Evolutionary conservation across 495 filamentous ascomycete species (phyloP).

Genomic region (Aspergillus baeticus): DNA sequence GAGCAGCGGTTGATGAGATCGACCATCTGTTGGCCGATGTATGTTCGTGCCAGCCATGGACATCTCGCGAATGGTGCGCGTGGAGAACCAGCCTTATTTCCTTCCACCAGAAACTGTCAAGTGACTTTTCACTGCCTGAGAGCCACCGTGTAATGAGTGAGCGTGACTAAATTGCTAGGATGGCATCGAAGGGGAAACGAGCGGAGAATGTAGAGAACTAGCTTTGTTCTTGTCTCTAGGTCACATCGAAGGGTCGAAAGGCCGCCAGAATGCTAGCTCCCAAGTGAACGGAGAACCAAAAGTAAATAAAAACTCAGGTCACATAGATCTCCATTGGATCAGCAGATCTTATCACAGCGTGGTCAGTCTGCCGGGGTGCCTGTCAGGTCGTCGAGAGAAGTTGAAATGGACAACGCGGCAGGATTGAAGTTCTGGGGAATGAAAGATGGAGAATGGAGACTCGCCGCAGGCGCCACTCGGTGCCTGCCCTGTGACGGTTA

Average conservation of each 20-base stretch:
- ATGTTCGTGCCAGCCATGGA: constrained; percentile 43
- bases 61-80: constrained; percentile 40
- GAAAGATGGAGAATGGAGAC: neutral
- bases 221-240: neutral
- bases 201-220: neutral
- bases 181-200: neutral
- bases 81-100: constrained; percentile 25
- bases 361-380: neutral
- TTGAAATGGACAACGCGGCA: constrained; percentile 5
- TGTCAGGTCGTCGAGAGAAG: neutral
- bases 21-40: constrained; percentile 50
- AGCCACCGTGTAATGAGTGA: constrained; percentile 20
- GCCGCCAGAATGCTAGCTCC: neutral
- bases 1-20: constrained; percentile 54
- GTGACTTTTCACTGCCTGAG: constrained; percentile 16
- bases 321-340: neutral
- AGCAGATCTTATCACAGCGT: constrained; percentile 1
- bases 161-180: neutral
- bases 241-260: neutral
- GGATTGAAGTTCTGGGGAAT: constrained; percentile 1
- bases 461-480: neutral
- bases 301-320: neutral
- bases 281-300: constrained; percentile 10
- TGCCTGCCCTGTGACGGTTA: neutral
- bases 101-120: constrained; percentile 12